phyloP scores from a whole-genome alignment of 225 moss, liverwort and hornwort genomes.

The Anthoceros angustus region DNA sequence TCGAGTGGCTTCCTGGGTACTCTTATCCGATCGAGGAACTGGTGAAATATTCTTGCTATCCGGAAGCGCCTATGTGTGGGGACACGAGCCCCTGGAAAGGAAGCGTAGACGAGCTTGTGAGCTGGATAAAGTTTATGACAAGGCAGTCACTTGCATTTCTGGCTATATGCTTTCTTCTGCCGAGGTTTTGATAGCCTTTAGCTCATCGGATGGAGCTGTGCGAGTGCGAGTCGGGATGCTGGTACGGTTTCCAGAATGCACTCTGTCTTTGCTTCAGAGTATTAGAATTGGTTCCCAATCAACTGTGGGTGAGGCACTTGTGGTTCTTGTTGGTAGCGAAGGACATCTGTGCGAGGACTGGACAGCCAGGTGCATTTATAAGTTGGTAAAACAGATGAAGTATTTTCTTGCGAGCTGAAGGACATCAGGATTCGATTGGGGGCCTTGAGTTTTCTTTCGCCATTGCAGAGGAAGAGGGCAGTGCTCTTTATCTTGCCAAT shows the following conservation, averaged over 20 bases:
- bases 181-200: constrained; percentile 46
- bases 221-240: constrained; percentile 65
- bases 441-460: constrained; percentile 64
- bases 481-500: constrained; percentile 58
- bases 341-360: constrained; percentile 64
- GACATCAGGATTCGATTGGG: constrained; percentile 90
- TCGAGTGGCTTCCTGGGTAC: constrained; percentile 62
- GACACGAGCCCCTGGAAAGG: constrained; percentile 29
- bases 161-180: constrained; percentile 33
- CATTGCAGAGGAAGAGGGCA: constrained; percentile 18
- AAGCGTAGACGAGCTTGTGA: constrained; percentile 63
- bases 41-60: constrained; percentile 64
- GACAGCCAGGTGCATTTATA: constrained; percentile 90
- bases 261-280: constrained; percentile 42
- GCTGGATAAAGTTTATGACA: constrained; percentile 47
- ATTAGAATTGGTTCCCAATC: constrained; percentile 59
- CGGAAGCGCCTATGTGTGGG: constrained; percentile 80
- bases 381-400: constrained; percentile 56
- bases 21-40: constrained; percentile 20
- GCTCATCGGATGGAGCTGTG: constrained; percentile 72
- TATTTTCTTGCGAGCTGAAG: constrained; percentile 69
- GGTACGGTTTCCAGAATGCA: constrained; percentile 33
- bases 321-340: constrained; percentile 55
- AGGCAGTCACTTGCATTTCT: constrained; percentile 74
- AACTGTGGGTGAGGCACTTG: constrained; percentile 64